Evolutionary conservation across 441 rosid genomes (phyloP), one percentile per base, ranked within the genome.

Genomic region (Rhodomyrtus psidioides): DNA sequence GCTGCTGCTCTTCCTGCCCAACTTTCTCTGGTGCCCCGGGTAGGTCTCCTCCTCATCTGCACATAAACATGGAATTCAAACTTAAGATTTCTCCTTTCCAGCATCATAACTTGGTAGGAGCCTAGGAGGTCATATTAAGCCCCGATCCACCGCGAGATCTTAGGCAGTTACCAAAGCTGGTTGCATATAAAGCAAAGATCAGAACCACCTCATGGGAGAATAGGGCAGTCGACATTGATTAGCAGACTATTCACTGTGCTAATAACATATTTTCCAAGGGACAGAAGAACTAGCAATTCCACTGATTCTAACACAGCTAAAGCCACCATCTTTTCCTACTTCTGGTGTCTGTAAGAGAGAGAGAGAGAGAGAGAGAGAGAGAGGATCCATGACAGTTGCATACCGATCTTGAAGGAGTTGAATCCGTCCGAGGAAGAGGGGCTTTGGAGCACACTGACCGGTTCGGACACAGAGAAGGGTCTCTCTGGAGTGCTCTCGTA

Each of bases 401-500:
- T 83, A 76, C 91, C 60, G 53, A 88, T 27, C 55, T 65, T 60
- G 88, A 85, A 89, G 84, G 79, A 82, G 79, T 76, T 39, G 60
- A 89, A 83, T 9, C 83, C 83, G 60, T 84, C 84, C 1, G 79
- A 86, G 46, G 82, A 88, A 82, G 86, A 53, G 46, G 89, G 87
- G 56, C 85, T 86, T 21, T 83, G 88, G 62, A 81, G 55, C 21
- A 82, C 1, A 83, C 86, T 83, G 55, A 53, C 86, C 4, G 90
- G 86, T 53, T 86, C 89, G 16, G 89, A 88, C 9, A 57, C 28
- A 49, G 91, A 85, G 81, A 85, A 88, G 53, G 30, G 53, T 34
- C 89, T 84, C 82, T 89, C 87, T 24, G 89, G 91, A 12, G 88
- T 85, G 49, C 85, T 83, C 74, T 88, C 87, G 44, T 76, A 27